phyloP scores from a whole-genome alignment of 148 eudicot species.

The Rhododendron ovatum region DNA sequence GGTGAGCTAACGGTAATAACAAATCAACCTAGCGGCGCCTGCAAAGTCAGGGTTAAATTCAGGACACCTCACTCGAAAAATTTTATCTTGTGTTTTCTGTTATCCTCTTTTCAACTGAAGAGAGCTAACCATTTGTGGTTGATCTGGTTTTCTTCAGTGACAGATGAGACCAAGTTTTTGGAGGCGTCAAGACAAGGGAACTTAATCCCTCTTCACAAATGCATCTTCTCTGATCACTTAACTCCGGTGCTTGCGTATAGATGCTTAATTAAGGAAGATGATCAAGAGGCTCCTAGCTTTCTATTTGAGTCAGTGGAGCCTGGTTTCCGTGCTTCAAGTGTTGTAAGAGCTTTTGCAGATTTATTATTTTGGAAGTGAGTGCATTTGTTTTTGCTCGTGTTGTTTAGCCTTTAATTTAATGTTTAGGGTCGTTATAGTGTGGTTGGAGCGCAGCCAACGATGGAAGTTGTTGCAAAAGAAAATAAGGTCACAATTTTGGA shows the following conservation, averaged over 20 bases:
- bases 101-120: not conserved
- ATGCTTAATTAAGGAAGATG: constrained; percentile 65
- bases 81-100: not conserved
- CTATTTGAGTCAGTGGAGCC: constrained; percentile 65
- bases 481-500: constrained; percentile 56
- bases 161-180: constrained; percentile 36
- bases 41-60: not conserved
- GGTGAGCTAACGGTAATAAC: not conserved
- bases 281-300: constrained; percentile 68
- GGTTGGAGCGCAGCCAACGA: constrained; percentile 77
- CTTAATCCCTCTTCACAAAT: constrained; percentile 48
- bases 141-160: constrained; percentile 14
- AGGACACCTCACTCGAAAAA: not conserved
- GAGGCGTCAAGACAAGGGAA: constrained; percentile 56
- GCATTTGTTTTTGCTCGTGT: not conserved
- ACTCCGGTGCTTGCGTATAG: constrained; percentile 85
- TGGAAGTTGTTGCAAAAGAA: constrained; percentile 76
- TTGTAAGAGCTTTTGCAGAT: constrained; percentile 33
- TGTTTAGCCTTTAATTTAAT: not conserved
- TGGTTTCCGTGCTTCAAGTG: constrained; percentile 38
- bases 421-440: constrained; percentile 77
- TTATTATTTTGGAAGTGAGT: not conserved
- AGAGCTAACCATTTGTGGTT: not conserved
- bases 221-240: constrained; percentile 68
- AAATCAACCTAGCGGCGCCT: not conserved